Evolutionary conservation across 441 rosid species (phyloP), one percentile per base, ranked within the genome.

Genomic region (Erodium texanum): DNA sequence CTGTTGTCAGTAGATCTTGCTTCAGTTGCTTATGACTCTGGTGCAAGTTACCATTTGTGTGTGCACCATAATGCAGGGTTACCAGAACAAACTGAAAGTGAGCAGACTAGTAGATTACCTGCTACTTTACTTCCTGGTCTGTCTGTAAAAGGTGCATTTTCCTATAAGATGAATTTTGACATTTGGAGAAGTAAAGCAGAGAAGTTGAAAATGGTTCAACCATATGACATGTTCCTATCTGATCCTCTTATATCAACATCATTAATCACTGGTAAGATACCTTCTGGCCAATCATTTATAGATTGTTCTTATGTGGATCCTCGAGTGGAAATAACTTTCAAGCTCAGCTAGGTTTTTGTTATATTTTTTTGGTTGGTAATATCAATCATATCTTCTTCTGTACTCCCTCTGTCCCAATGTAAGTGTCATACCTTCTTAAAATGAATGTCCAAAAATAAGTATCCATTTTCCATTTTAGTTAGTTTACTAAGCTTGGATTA

Each of bases 181-280:
- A 69, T 90, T 59, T 93, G 98, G 97, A 87, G 87, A 75, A 85
- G 93, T 79, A 80, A 71, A 64, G 85, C 79, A 70, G 74, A 71
- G 36, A 88, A 85, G 84, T 76, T 87, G 64, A 82, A 82, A 83
- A 73, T 65, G 81, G 81, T 81, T 74, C 89, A 86, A 68, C 95
- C 96, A 2, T 91, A 66, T 76, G 98, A 93, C 73, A 43, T 84
- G 56, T 86, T 93, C 67, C 92, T 87, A 45, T 89, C 92, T 14
- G 77, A 82, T 82, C 97, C 98, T 66, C 92, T 84, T 58, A 69
- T 91, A 74, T 84, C 95, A n/a, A 89, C 87, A 23, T 83, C 95
- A 10, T 92, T 85, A 54, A 78, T 82, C 62, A 77, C 91, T 32
- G 98, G 97, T 90, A 83, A 76, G 73, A 64, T 75, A 69, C 66